Percentiles rank a stretch among this genome's conserved stretches.
Evolutionary conservation across 306 rosid species (phyloP).

Genomic region (Pterocarpus macrocarpus): DNA sequence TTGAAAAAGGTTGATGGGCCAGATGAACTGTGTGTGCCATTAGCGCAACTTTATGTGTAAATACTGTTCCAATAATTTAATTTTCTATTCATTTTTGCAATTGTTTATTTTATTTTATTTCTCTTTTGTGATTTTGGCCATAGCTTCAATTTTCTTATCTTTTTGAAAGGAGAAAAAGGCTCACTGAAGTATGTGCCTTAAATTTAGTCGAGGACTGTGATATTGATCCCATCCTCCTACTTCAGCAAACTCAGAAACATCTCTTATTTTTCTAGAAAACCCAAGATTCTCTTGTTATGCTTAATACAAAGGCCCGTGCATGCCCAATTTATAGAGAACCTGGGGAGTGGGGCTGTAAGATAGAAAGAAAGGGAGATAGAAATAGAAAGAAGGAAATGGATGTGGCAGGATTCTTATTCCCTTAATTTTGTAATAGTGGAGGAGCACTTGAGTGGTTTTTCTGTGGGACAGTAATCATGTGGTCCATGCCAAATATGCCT

Average conservation of each 20-base stretch:
- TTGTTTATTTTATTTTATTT: too few relatives aligned
- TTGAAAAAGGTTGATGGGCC: too few relatives aligned
- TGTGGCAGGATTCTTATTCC: conserved; percentile 8
- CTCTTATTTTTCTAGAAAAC: conserved; percentile 44
- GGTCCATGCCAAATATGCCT: conserved; percentile 55
- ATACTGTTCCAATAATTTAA: too few relatives aligned
- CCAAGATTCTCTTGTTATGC: conserved; percentile 51
- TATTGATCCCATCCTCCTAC: conserved; percentile 83
- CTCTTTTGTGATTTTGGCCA: too few relatives aligned
- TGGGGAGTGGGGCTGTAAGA: background rate
- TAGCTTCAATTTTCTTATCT: too few relatives aligned
- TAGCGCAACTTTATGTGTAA: too few relatives aligned
- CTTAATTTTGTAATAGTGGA: conserved; percentile 59
- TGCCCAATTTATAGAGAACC: conserved; percentile 60
- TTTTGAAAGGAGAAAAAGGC: too few relatives aligned
- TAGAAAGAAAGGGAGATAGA: too few relatives aligned
- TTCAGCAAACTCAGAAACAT: conserved; percentile 79
- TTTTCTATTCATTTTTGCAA: too few relatives aligned
- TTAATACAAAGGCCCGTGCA: conserved; percentile 33
- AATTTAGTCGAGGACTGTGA: conserved; percentile 68
- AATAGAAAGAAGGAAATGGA: background rate
- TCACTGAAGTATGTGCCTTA: too few relatives aligned
- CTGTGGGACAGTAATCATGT: conserved; percentile 56
- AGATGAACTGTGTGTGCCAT: too few relatives aligned
- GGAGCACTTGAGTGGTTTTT: conserved; percentile 61